These are phyloP conservation scores for Cryptosporidium sp. DNA, from an alignment of 169 alveolate genomes.

Conservation along the genomic window DNA sequence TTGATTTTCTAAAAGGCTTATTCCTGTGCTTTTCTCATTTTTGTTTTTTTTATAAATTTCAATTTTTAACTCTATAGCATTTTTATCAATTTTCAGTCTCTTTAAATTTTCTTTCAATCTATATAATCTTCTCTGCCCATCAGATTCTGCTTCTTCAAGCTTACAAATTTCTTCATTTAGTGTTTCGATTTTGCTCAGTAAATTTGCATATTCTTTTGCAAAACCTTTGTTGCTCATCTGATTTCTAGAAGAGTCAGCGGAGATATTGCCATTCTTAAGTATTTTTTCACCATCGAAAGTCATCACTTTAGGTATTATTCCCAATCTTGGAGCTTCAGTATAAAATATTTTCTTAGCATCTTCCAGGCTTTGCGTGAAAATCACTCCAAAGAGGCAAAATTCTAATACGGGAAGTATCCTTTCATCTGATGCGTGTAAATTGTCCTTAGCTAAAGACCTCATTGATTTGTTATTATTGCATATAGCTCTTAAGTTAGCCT, in stretches of 20 bases:
- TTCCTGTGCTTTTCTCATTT: slow-evolving; percentile 9
- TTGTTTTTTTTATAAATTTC: slow-evolving; percentile 26
- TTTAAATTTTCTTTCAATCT: slow-evolving; percentile 43
- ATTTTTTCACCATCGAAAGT: slow-evolving; percentile 70
- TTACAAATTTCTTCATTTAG: slow-evolving; percentile 19
- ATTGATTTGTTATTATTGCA: slow-evolving; percentile 32
- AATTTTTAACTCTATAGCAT: slow-evolving; percentile 15
- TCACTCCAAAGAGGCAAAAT: slow-evolving; percentile 33
- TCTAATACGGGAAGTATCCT: slow-evolving; percentile 43
- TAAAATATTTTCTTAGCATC: slow-evolving; percentile 70
- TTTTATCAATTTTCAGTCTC: slow-evolving; percentile 45
- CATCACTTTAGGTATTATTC: slow-evolving; percentile 38
- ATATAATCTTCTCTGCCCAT: slow-evolving; percentile 44
- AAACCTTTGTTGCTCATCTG: not conserved
- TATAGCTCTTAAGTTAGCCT: slow-evolving; percentile 38
- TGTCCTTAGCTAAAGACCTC: slow-evolving; percentile 63
- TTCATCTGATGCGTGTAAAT: slow-evolving; percentile 65
- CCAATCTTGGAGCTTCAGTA: slow-evolving; percentile 61
- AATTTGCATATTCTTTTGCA: slow-evolving; percentile 36
- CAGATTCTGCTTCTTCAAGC: slow-evolving; percentile 41
- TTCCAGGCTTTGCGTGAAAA: slow-evolving; percentile 21
- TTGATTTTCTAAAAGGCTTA: slow-evolving; percentile 16
- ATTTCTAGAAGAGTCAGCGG: slow-evolving; percentile 7
- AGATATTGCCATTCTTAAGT: slow-evolving; percentile 57
- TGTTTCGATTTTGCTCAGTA: slow-evolving; percentile 2